Evolutionary conservation across 352 stramenopile genomes (phyloP), one percentile per base, ranked within the genome.

Genomic region (Pythium oligandrum): DNA sequence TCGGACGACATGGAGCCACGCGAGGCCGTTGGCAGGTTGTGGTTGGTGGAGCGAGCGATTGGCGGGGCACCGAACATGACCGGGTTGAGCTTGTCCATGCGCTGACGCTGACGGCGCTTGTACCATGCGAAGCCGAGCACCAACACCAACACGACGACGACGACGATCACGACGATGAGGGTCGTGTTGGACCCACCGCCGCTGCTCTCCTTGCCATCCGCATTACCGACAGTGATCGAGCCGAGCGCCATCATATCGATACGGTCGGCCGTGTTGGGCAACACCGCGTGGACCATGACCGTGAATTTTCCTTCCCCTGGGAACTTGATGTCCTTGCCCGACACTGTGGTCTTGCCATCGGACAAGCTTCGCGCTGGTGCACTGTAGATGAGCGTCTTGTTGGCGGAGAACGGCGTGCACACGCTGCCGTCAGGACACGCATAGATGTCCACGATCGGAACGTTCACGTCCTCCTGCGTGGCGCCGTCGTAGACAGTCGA

Each of bases 181-280:
- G 77, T 67, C 46, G 63, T 70, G 44, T 62, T 53, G 7, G 35
- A 80, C 10, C 55, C 63, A 49, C 50, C 66, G 17, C 26, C 43
- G 17, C 17, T 26, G 17, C 32, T 51, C 5, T 51, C 53, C 6
- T 37, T 60, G 1, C 55, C 45, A 17, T 67, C 53, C 1, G 59
- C 47, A 6, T 49, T 49, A 1, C 48, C 53, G 32, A 81, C 75
- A 1, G 53, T 56, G 30, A 85, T 53, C 3, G 44, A 56, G n/a
- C 65, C 61, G 54, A 77, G 73, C 26, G 70, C 64, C 2, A 68
- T 66, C 4, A 68, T 63, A 42, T 85, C 77, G 9, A 86, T 55
- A 2, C 73, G 73, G 6, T 66, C 46, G 6, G 46, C 68, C n/a
- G 71, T 69, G 44, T 76, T 84, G 7, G 73, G 68, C 35, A 86